A percentile compares a stretch with the other conserved stretches of the same genome.
Evolutionary conservation across 768 basidiomycete species (phyloP).

Genomic region (Gautieria morchelliformis): DNA sequence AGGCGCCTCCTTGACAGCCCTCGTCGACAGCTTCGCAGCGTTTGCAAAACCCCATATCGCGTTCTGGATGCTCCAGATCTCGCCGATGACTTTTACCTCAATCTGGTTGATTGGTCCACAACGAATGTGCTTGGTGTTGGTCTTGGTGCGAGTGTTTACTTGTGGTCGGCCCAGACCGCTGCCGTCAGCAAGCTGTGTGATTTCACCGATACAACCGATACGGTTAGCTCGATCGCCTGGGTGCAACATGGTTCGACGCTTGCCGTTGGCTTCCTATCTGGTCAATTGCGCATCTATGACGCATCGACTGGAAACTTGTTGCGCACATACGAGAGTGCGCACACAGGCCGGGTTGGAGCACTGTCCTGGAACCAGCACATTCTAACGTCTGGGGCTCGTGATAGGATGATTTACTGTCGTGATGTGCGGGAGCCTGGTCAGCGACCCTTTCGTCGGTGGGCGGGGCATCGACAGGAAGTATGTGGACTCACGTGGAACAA

Average conservation of each 20-base stretch:
- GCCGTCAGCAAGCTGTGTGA: constrained; percentile 90
- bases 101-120: constrained; percentile 94
- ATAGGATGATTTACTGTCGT: constrained; percentile 83
- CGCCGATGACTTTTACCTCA: constrained; percentile 97
- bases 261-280: constrained; percentile 88
- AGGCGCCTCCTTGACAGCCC: constrained; percentile 79
- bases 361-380: constrained; percentile 90
- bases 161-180: constrained; percentile 94
- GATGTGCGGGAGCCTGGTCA: constrained; percentile 72
- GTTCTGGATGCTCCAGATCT: constrained; percentile 96
- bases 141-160: constrained; percentile 84
- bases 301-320: constrained; percentile 64
- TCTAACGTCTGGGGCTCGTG: constrained; percentile 83
- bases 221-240: constrained; percentile 86
- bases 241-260: constrained; percentile 85
- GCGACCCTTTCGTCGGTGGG: constrained; percentile 60
- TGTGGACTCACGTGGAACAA: constrained; percentile 92
- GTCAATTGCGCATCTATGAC: constrained; percentile 89
- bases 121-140: constrained; percentile 95
- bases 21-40: constrained; percentile 65
- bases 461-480: constrained; percentile 85
- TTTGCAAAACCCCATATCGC: constrained; percentile 93
- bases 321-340: constrained; percentile 79
- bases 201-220: constrained; percentile 49
- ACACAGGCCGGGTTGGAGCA: constrained; percentile 83